phyloP scores from a whole-genome alignment of 805 yeast species.

The Saccharomycopsis selenospora region DNA sequence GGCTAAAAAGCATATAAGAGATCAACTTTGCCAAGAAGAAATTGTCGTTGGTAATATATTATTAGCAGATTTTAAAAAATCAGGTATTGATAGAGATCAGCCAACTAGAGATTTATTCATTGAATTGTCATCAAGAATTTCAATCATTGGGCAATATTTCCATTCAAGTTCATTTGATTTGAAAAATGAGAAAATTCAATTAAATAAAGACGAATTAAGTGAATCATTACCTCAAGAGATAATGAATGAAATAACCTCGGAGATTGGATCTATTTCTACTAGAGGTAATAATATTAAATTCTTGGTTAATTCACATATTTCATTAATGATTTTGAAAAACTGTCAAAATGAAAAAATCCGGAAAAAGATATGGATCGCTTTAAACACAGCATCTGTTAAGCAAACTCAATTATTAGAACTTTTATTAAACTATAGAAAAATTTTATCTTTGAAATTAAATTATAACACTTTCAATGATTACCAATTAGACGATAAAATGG shows the following conservation, averaged over 20 bases:
- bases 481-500: slow-evolving; percentile 86
- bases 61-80: slow-evolving; percentile 77
- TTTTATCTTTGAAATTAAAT: slow-evolving; percentile 68
- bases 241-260: slow-evolving; percentile 6
- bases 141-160: slow-evolving; percentile 75
- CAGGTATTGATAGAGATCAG: slow-evolving; percentile 77
- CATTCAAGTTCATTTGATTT: slow-evolving; percentile 38
- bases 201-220: slow-evolving; percentile 27
- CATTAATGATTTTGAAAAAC: slow-evolving; percentile 55
- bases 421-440: slow-evolving; percentile 58
- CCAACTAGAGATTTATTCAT: slow-evolving; percentile 64
- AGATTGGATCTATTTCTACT: slow-evolving; percentile 11
- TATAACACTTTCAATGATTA: slow-evolving; percentile 65
- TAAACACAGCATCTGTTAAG: slow-evolving; percentile 55
- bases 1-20: slow-evolving; percentile 27
- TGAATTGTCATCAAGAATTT: slow-evolving; percentile 69
- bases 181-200: slow-evolving; percentile 25
- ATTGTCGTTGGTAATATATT: slow-evolving; percentile 73
- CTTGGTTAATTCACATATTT: slow-evolving; percentile 56
- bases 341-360: slow-evolving; percentile 54
- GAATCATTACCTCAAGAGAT: slow-evolving; percentile 22
- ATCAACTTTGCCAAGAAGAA: slow-evolving; percentile 61
- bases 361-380: slow-evolving; percentile 62
- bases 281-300: slow-evolving; percentile 38
- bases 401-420: slow-evolving; percentile 56